Percentiles rank a stretch among this genome's conserved stretches.
phyloP scores from a whole-genome alignment of 2,329 filamentous ascomycete species.

The Apiospora saccharicola region DNA sequence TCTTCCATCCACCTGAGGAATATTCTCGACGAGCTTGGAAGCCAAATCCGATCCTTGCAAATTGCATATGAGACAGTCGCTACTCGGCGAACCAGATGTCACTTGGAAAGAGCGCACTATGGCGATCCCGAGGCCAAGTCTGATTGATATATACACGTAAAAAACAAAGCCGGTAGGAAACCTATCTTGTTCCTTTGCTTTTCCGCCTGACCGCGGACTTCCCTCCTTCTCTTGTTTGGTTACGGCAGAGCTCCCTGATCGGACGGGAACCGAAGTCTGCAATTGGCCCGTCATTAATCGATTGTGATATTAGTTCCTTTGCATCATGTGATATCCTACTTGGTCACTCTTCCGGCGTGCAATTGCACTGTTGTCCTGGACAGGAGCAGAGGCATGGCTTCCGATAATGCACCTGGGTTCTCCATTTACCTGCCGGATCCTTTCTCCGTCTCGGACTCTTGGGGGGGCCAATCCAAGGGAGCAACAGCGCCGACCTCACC shows the following conservation, averaged over 20 bases:
- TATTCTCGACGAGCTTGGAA: neutral
- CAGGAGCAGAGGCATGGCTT: neutral
- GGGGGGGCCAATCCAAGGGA: neutral
- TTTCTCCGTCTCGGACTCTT: neutral
- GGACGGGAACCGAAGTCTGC: neutral
- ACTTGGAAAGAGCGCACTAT: neutral
- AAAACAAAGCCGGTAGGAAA: neutral
- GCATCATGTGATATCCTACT: conserved; percentile 3
- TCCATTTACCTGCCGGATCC: neutral
- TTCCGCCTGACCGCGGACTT: conserved; percentile 14
- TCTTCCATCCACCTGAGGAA: neutral
- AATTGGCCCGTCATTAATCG: conserved; percentile 24
- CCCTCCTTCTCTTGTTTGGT: neutral
- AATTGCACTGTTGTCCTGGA: neutral
- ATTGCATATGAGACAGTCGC: conserved; percentile 16
- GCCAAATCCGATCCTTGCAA: conserved; percentile 20
- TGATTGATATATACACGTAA: neutral
- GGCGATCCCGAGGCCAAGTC: conserved; percentile 9
- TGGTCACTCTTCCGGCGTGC: neutral
- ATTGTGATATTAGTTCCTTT: conserved; percentile 19
- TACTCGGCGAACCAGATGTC: conserved; percentile 14
- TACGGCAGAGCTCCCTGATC: conserved; percentile 11
- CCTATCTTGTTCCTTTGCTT: conserved; percentile 1
- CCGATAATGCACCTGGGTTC: neutral
- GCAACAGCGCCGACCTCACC: neutral